A percentile compares a stretch with the other conserved stretches of the same genome.
phyloP scores from a whole-genome alignment of 2,329 filamentous ascomycete genomes.

The Clonostachys sp. region DNA sequence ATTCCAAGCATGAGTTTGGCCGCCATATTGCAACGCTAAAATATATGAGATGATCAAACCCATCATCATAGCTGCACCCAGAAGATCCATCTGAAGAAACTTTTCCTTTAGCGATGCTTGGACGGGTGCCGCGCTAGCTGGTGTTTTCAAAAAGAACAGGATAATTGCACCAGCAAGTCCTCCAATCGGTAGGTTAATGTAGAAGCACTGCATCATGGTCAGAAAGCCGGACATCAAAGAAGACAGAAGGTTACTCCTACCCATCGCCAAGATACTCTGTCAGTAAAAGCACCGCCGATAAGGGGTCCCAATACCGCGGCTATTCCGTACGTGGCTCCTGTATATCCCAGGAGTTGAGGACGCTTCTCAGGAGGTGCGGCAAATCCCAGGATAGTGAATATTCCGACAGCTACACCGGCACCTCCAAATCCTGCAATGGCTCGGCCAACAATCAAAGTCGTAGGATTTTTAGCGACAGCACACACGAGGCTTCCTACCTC shows the following conservation, averaged over 20 bases:
- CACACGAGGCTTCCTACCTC: conserved; percentile 6
- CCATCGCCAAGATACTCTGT: conserved; percentile 16
- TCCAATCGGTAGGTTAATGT: conserved; percentile 40
- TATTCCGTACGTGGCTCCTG: conserved; percentile 14
- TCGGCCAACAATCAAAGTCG: conserved; percentile 5
- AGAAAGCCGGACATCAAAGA: too few species aligned
- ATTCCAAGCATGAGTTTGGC: conserved; percentile 44
- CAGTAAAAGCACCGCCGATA: conserved; percentile 15
- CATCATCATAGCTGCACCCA: conserved; percentile 42
- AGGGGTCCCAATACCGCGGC: conserved; percentile 14
- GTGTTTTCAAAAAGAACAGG: conserved; percentile 37
- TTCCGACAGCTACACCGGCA: neutral
- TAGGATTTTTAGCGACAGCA: conserved; percentile 4
- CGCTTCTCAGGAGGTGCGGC: neutral
- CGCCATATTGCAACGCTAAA: conserved; percentile 53
- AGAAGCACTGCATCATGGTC: conserved; percentile 11
- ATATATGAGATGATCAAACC: conserved; percentile 47
- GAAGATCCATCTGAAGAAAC: conserved; percentile 40
- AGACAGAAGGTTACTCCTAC: conserved; percentile 6
- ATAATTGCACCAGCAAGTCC: conserved; percentile 40
- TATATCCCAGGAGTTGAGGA: conserved; percentile 6
- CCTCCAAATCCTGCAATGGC: conserved; percentile 2
- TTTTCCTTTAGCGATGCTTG: conserved; percentile 25
- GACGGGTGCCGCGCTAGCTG: conserved; percentile 25
- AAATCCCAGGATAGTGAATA: neutral